phyloP scores from a whole-genome alignment of 805 yeast species.

The Danielia oregonensis region DNA sequence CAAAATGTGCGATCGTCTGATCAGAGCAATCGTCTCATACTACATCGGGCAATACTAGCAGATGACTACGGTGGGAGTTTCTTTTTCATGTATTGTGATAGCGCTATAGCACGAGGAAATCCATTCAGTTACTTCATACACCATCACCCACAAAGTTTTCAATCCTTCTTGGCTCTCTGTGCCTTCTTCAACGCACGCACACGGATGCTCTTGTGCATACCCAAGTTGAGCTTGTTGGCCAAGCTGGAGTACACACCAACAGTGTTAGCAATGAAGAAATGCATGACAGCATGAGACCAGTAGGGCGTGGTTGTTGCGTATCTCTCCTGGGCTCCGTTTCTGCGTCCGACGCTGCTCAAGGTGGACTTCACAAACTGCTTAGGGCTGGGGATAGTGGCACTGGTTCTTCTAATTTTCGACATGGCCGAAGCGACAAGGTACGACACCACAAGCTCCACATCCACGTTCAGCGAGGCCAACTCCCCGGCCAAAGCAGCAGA shows the following conservation, averaged over 20 bases:
- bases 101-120: too few relatives aligned
- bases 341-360: constrained; percentile 67
- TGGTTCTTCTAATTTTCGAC: constrained; percentile 85
- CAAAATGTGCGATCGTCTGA: too few relatives aligned
- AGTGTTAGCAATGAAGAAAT: constrained; percentile 70
- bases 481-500: constrained; percentile 86
- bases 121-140: too few relatives aligned
- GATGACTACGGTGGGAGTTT: too few relatives aligned
- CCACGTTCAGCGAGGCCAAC: constrained; percentile 62
- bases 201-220: constrained; percentile 79
- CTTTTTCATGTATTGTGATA: too few relatives aligned
- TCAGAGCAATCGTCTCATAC: too few relatives aligned
- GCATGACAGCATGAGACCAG: constrained; percentile 92
- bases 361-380: constrained; percentile 71
- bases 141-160: too few relatives aligned
- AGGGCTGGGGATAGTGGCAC: constrained; percentile 77
- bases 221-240: constrained; percentile 64
- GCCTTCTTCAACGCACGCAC: constrained; percentile 77
- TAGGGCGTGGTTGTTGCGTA: constrained; percentile 84
- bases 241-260: constrained; percentile 77
- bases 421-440: constrained; percentile 92
- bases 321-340: constrained; percentile 91
- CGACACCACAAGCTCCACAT: constrained; percentile 81
- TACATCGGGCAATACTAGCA: too few relatives aligned
- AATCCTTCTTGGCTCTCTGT: constrained; percentile 27